Percentiles rank a stretch among this genome's conserved stretches.
These are phyloP conservation scores for Crepidotus variabilis DNA, from an alignment of 768 basidiomycete species.

Conservation along the genomic window DNA sequence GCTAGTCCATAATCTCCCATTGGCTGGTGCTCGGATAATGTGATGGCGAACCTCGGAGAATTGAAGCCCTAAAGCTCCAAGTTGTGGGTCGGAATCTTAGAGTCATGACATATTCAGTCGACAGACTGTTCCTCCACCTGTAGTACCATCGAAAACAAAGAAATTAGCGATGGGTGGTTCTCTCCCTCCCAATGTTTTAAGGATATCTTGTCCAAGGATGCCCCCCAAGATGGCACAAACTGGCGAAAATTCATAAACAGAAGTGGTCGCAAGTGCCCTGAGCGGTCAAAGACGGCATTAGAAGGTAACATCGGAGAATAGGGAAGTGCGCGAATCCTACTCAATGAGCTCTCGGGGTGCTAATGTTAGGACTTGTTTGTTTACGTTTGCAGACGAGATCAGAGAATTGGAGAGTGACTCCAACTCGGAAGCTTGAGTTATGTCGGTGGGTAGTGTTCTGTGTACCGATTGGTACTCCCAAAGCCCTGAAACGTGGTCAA, in stretches of 20 bases:
- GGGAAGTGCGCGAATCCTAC: constrained; percentile 36
- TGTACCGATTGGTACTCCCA: constrained; percentile 76
- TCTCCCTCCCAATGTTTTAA: constrained; percentile 85
- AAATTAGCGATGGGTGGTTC: constrained; percentile 94
- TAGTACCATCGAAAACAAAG: constrained; percentile 82
- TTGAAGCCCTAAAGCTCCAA: background rate
- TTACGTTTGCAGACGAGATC: constrained; percentile 60
- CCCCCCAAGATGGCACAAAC: constrained; percentile 95
- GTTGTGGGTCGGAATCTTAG: background rate
- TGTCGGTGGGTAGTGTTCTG: constrained; percentile 52
- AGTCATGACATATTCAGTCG: constrained; percentile 45
- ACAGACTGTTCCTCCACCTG: constrained; percentile 70
- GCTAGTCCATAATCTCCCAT: too few relatives aligned
- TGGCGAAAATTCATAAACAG: constrained; percentile 84
- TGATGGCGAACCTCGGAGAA: background rate
- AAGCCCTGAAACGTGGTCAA: constrained; percentile 45
- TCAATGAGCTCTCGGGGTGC: constrained; percentile 59
- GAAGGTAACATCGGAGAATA: constrained; percentile 6
- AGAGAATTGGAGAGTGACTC: constrained; percentile 60
- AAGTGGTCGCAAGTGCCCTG: constrained; percentile 69
- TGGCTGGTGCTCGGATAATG: background rate
- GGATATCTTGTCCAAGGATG: constrained; percentile 89
- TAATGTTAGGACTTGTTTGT: constrained; percentile 57
- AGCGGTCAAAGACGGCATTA: constrained; percentile 4
- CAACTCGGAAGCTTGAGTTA: constrained; percentile 49